Evolutionary conservation across 805 yeast genomes (phyloP).

Genomic region (Peterozyma xylosa): DNA sequence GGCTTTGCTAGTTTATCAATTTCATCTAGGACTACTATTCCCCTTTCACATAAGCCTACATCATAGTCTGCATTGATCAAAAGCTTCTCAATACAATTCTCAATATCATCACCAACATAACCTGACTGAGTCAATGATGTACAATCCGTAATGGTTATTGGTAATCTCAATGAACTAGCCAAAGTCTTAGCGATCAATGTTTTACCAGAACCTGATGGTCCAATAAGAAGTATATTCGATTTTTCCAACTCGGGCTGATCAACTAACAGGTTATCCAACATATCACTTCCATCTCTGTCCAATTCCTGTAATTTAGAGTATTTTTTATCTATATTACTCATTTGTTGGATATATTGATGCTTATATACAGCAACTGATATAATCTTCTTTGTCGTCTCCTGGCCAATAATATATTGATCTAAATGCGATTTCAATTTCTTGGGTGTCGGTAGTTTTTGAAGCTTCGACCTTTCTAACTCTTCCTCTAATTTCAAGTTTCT

Average conservation of each 20-base stretch:
- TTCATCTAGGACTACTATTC: conserved; percentile 55
- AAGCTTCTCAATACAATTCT: conserved; percentile 45
- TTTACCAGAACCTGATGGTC: conserved; percentile 60
- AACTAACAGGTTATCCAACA: conserved; percentile 13
- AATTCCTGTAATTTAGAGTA: conserved; percentile 8
- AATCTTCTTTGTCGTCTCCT: conserved; percentile 47
- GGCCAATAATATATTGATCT: conserved; percentile 50
- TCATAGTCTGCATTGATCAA: conserved; percentile 43
- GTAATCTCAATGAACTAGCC: conserved; percentile 44
- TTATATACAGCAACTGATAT: conserved; percentile 56
- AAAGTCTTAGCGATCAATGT: conserved; percentile 48
- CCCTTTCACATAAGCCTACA: conserved; percentile 44
- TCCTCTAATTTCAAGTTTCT: conserved; percentile 1
- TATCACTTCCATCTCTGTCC: conserved; percentile 12
- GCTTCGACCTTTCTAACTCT: conserved; percentile 4
- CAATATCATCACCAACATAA: conserved; percentile 59
- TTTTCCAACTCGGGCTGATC: conserved; percentile 42
- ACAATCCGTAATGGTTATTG: conserved; percentile 54
- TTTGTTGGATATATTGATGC: conserved; percentile 27
- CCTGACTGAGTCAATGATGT: conserved; percentile 61
- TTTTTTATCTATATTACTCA: conserved; percentile 1
- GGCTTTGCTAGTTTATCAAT: conserved; percentile 50
- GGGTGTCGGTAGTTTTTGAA: conserved; percentile 36
- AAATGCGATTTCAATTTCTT: conserved; percentile 33
- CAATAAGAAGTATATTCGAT: conserved; percentile 46